Conservation (phyloP, 164 flowering plant genomes). For the Piper longum region DNA sequence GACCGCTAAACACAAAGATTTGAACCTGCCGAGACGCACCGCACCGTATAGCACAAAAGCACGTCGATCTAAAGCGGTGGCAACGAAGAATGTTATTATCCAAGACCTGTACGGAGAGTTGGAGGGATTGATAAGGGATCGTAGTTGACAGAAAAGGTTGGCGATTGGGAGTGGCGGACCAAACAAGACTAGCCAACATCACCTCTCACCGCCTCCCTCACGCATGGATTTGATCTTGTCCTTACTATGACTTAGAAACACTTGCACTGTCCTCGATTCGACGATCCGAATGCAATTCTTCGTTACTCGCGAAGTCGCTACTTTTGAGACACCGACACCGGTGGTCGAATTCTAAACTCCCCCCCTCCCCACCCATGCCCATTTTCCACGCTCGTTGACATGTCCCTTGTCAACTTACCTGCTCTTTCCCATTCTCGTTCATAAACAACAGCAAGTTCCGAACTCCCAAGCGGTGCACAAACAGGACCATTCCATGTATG, state of each 20-base stretch:
- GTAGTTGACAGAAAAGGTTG: neutral
- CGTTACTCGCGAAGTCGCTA: neutral
- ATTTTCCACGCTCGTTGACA: neutral
- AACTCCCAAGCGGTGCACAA: too few species aligned
- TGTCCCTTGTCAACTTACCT: neutral
- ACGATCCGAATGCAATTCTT: too few species aligned
- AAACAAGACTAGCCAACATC: neutral
- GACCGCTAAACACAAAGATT: too few species aligned
- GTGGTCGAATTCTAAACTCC: neutral
- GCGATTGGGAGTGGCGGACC: neutral
- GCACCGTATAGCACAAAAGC: too few species aligned
- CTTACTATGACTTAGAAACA: too few species aligned
- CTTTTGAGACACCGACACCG: neutral
- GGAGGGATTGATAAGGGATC: neutral
- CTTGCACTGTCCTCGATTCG: too few species aligned
- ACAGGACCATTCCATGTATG: too few species aligned
- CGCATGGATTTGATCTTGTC: neutral
- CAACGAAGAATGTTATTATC: too few species aligned
- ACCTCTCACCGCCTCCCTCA: neutral
- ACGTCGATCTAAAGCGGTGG: too few species aligned
- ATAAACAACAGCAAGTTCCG: too few species aligned
- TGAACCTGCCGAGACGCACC: too few species aligned
- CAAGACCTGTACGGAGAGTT: neutral
- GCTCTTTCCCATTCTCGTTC: neutral
- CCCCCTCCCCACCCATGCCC: too few species aligned